Base-by-base conservation (phyloP, 441 rosid genomes). In the Pelargonium myrrhifolium region DNA sequence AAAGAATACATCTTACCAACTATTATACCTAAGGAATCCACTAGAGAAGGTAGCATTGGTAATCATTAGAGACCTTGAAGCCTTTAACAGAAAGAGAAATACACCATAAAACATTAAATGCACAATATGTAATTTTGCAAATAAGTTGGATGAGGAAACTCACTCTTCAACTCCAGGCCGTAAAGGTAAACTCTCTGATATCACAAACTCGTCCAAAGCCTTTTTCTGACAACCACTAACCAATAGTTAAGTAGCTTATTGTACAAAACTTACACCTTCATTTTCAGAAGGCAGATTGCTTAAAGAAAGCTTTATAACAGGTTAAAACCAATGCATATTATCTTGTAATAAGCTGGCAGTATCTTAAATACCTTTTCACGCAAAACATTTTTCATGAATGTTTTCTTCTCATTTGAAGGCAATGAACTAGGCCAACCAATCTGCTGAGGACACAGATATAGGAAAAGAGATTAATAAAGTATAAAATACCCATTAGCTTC, bases 341-440 rank as follows among this genome's bases (percentile, higher is more conserved):
- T 58, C 15, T 58, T 24, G 26, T 55, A 20, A 18, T 22, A 59
- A 59, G 12, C 39, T 26, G 9, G 64, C 18, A 26, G n/a, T 8
- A 24, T 22, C n/a, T 1, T 6, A 12, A 1, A 42, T 81, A 90
- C 96, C 98, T 93, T 93, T 75, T 87, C 96, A 56, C 75, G 80
- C 78, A 93, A 62, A 55, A 89, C 80, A 45, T 83, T 83, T 81
- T 86, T 86, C 60, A 89, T 78, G 71, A 93, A 90, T 9, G 85
- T 10, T 60, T 75, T 80, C 77, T 88, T 88, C 84, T 93, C 97
- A 62, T 67, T 93, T 35, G 98, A 89, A 35, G 98, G 97, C 83
- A 93, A 74, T 14, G 94, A 87, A 65, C 88, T 84, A 73, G 98
- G 98, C 98, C 96, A 93, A 62, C 98, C 97, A 81, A 90, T 90